Percentiles rank a stretch among this genome's conserved stretches.
These are phyloP conservation scores for Syncephalastrum racemosum DNA, from an alignment of 371 early-diverging fungal genomes.

Conservation along the genomic window DNA sequence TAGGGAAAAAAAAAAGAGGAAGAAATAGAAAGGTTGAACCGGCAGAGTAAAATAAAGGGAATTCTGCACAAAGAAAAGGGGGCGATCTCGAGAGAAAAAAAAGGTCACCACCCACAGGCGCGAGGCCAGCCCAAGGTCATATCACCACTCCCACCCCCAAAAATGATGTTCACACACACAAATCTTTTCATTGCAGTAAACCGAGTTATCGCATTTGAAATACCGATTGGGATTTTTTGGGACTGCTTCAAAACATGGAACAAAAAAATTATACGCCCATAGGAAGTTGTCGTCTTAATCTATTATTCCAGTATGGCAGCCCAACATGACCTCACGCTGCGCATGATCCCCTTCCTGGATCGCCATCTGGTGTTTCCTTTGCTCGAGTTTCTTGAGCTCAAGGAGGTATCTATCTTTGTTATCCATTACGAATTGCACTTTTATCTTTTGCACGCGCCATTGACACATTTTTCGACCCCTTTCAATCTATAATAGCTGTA, in stretches of 20 bases:
- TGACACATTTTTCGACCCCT: background rate
- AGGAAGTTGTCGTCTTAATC: background rate
- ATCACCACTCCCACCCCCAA: background rate
- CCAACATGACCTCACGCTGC: conserved; percentile 80
- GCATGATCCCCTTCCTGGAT: conserved; percentile 88
- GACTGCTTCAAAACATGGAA: background rate
- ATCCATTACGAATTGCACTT: conserved; percentile 8
- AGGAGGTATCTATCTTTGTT: conserved; percentile 66
- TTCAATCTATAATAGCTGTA: conserved; percentile 64
- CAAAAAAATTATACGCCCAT: background rate
- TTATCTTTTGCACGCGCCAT: background rate
- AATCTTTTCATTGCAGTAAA: background rate
- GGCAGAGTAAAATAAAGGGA: background rate
- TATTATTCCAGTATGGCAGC: conserved; percentile 50
- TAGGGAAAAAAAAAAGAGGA: background rate
- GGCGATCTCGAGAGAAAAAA: too few species aligned
- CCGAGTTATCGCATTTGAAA: background rate
- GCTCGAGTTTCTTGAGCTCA: conserved; percentile 81
- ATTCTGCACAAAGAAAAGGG: background rate
- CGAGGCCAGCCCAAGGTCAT: too few species aligned
- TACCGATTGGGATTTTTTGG: background rate
- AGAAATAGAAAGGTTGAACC: background rate
- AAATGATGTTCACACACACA: background rate
- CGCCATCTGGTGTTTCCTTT: conserved; percentile 90
- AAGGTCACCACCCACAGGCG: too few species aligned